Evolutionary conservation across 2,329 filamentous ascomycete genomes (phyloP).

Genomic region (Alternaria gaisen): DNA sequence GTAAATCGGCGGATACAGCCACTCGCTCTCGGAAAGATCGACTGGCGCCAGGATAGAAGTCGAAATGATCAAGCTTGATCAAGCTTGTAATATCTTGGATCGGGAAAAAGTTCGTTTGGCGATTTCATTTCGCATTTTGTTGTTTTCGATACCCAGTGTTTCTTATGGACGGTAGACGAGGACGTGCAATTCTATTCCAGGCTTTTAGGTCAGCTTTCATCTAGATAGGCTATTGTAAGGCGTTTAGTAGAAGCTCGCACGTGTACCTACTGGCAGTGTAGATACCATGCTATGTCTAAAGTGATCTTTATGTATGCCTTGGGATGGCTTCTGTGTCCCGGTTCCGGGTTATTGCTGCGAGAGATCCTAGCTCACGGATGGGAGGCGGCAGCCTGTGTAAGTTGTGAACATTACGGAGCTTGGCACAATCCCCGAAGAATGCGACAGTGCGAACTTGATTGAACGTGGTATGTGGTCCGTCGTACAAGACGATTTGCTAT

Average conservation of each 20-base stretch:
- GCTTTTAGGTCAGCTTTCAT: not conserved
- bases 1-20: too few species aligned
- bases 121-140: not conserved
- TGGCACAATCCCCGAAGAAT: not conserved
- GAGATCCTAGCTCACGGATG: not conserved
- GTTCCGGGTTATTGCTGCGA: not conserved
- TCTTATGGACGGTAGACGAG: not conserved
- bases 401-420: not conserved
- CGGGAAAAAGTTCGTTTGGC: rapidly evolving
- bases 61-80: too few species aligned
- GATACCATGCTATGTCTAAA: not conserved
- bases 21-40: too few species aligned
- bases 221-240: not conserved
- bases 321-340: not conserved
- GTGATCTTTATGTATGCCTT: not conserved
- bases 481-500: not conserved
- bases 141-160: slow-evolving; percentile 5
- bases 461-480: not conserved
- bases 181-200: not conserved
- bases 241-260: not conserved
- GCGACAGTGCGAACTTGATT: not conserved
- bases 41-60: not conserved
- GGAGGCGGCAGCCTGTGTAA: not conserved
- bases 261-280: too few species aligned
- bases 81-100: not conserved